Evolutionary conservation across 352 stramenopile species (phyloP).

Genomic region (Aphanomyces astaci): DNA sequence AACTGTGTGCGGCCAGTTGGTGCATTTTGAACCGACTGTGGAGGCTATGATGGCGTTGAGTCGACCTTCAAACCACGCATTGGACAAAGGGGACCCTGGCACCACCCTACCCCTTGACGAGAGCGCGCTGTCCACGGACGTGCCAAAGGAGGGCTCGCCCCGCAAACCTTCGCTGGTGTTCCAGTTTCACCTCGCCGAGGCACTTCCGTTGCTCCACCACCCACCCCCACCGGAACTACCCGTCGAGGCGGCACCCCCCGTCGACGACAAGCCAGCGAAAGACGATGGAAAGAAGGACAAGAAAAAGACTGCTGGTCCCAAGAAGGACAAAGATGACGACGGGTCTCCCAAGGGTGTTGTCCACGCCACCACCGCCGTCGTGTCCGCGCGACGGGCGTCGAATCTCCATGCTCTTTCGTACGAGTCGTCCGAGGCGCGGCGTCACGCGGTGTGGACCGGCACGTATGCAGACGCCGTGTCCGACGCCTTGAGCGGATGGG

Average conservation of each 20-base stretch:
- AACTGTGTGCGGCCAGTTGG: background rate
- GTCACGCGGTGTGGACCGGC: background rate
- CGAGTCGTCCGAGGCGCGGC: background rate
- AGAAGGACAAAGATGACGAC: constrained; percentile 1
- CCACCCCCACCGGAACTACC: background rate
- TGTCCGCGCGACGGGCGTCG: background rate
- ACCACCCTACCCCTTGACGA: background rate
- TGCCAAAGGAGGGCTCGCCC: background rate
- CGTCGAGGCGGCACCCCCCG: background rate
- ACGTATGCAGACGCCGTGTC: background rate
- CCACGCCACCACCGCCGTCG: background rate
- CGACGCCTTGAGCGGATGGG: background rate
- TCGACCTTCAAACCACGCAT: background rate
- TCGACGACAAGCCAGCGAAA: background rate
- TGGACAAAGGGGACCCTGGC: background rate
- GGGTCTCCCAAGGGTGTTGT: background rate
- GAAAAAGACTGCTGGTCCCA: background rate
- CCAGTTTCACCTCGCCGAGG: background rate
- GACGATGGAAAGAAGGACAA: constrained; percentile 13
- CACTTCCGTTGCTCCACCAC: background rate
- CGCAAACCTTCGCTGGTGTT: background rate
- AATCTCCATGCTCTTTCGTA: background rate
- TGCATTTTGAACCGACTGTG: background rate
- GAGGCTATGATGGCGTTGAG: background rate
- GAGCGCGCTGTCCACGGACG: background rate